Percentiles rank a stretch among this genome's conserved stretches.
Evolutionary conservation across 2,329 filamentous ascomycete genomes (phyloP).

Genomic region (Waltergamsia citrina): DNA sequence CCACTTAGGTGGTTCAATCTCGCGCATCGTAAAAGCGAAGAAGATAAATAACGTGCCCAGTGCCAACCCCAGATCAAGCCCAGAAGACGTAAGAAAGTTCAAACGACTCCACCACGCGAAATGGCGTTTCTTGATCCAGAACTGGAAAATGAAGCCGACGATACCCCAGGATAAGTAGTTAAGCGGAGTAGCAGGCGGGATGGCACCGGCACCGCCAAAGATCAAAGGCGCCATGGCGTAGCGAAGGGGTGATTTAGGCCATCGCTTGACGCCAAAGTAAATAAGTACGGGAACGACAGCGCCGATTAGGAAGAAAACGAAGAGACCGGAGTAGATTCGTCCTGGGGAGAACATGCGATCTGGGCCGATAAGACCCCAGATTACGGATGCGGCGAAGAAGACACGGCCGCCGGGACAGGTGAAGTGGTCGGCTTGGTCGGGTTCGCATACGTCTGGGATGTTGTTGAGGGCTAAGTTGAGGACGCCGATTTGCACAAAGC

Average conservation of each 20-base stretch:
- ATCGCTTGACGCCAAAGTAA: slow-evolving; percentile 37
- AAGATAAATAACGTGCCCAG: slow-evolving; percentile 61
- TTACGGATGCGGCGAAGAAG: slow-evolving; percentile 57
- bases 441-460: slow-evolving; percentile 56
- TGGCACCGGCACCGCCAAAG: slow-evolving; percentile 47
- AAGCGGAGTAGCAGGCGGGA: slow-evolving; percentile 60
- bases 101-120: slow-evolving; percentile 65
- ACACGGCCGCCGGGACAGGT: slow-evolving; percentile 54
- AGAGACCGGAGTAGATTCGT: slow-evolving; percentile 51
- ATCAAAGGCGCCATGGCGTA: slow-evolving; percentile 54
- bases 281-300: slow-evolving; percentile 41
- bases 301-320: slow-evolving; percentile 50
- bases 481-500: slow-evolving; percentile 55
- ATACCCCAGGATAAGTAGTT: slow-evolving; percentile 69
- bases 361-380: slow-evolving; percentile 59
- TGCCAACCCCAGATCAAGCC: slow-evolving; percentile 59
- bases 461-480: slow-evolving; percentile 50
- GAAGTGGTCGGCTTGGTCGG: slow-evolving; percentile 46
- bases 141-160: slow-evolving; percentile 63
- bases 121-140: slow-evolving; percentile 51
- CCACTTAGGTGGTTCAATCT: slow-evolving; percentile 55
- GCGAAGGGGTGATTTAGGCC: slow-evolving; percentile 37
- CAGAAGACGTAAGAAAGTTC: slow-evolving; percentile 64
- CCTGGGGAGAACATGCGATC: slow-evolving; percentile 54
- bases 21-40: slow-evolving; percentile 55